Evolutionary conservation across 2,329 filamentous ascomycete species (phyloP).

Genomic region (Colletotrichum simmondsii): DNA sequence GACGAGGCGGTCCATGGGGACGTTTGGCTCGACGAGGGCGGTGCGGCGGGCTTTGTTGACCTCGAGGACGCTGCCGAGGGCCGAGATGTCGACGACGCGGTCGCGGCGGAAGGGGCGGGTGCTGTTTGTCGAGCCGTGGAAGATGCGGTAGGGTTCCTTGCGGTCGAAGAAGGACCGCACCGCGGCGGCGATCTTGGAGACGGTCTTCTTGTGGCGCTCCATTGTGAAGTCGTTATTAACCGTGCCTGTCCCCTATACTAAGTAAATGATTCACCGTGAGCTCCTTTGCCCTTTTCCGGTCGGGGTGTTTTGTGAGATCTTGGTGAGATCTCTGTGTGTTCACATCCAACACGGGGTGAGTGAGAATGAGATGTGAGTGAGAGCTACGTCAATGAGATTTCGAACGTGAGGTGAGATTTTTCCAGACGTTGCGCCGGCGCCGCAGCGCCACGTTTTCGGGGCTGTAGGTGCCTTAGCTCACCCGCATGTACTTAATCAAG

Average conservation of each 20-base stretch:
- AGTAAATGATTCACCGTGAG: background rate
- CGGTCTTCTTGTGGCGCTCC: slow-evolving; percentile 62
- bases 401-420: background rate
- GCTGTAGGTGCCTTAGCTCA: background rate
- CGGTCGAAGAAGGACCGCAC: slow-evolving; percentile 60
- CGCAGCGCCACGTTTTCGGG: background rate
- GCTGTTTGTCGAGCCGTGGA: slow-evolving; percentile 81
- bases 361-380: background rate
- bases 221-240: slow-evolving; percentile 42
- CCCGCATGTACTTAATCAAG: slow-evolving; percentile 3
- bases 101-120: slow-evolving; percentile 65
- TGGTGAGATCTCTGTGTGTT: background rate
- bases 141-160: slow-evolving; percentile 75
- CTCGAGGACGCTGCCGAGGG: slow-evolving; percentile 70
- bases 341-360: background rate
- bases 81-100: slow-evolving; percentile 72
- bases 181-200: slow-evolving; percentile 57
- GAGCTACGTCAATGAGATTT: background rate
- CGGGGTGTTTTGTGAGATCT: background rate
- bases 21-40: slow-evolving; percentile 80
- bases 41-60: slow-evolving; percentile 66
- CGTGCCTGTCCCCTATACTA: background rate
- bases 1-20: slow-evolving; percentile 78
- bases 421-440: background rate
- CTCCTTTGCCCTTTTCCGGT: background rate